Conservation (phyloP, 805 yeast genomes). For the Phaffomyces antillensis region DNA sequence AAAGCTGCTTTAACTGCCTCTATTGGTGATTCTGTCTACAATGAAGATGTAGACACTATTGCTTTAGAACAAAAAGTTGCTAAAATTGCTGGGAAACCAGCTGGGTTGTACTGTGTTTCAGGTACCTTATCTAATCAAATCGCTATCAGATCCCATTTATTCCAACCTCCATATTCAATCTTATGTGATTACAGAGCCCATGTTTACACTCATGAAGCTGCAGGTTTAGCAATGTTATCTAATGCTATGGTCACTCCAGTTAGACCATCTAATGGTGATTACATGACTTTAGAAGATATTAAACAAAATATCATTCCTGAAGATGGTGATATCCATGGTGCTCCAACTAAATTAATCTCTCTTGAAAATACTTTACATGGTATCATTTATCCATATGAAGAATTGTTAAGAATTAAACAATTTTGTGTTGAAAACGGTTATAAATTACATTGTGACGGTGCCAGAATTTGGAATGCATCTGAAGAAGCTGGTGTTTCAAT, state of each 20-base stretch:
- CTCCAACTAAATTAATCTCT: conserved; percentile 81
- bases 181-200: conserved; percentile 85
- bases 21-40: conserved; percentile 82
- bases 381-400: conserved; percentile 74
- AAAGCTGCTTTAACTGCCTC: conserved; percentile 51
- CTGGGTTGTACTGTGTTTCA: conserved; percentile 77
- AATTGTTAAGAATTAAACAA: conserved; percentile 59
- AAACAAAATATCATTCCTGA: conserved; percentile 51
- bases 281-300: conserved; percentile 77
- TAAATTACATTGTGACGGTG: conserved; percentile 84
- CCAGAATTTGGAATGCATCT: conserved; percentile 86
- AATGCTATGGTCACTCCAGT: conserved; percentile 91
- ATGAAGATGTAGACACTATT: conserved; percentile 69
- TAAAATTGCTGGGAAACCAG: conserved; percentile 66
- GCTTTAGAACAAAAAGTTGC: conserved; percentile 61
- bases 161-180: conserved; percentile 79
- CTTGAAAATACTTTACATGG: conserved; percentile 90
- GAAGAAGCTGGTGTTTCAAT: conserved; percentile 51
- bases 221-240: conserved; percentile 82
- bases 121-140: conserved; percentile 91
- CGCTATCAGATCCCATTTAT: conserved; percentile 69
- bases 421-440: conserved; percentile 61
- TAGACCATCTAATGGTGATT: conserved; percentile 64
- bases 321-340: conserved; percentile 79
- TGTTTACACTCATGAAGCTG: conserved; percentile 80